Evolutionary conservation across 495 filamentous ascomycete species (phyloP), one percentile per base, ranked within the genome.

Genomic region (Hypoxylon crocopeplum): DNA sequence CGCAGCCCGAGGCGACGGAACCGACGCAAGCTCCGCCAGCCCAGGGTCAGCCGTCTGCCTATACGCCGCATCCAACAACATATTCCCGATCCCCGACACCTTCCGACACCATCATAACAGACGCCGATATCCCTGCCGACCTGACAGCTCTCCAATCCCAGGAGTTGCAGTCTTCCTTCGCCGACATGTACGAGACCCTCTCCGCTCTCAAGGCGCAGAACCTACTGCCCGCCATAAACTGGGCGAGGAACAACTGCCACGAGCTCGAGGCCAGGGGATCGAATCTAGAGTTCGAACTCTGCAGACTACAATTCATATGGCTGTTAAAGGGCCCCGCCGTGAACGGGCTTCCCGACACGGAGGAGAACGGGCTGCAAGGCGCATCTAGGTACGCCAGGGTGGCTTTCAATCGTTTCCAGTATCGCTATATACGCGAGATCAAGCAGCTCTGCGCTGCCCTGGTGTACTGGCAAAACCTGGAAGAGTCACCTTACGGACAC

Each of bases 201-300:
- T 81, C 87, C 48, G 79, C 92, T 27, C 74, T 99, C 38, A 87
- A 87, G 47, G 74, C 82, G 6, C 80, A 80, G 17, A 89, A 97
- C 60, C 82, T 98, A 2, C 62, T 77, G 0, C 91, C 91, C 0
- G 94, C 94, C 2, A 98, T 98, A 16, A 71, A 81, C 48, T 99
- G 94, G 94, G 88, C 95, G 0, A 76, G 87, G 12, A 70, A 79
- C 1, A 86, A 97, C 59, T 85, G 84, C 32, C 70, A 70, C 12
- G 77, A 84, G 17, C 78, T 99, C 19, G 92, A 96, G 61, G 80
- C 82, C 1, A 82, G 94, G 33, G 95, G 93, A 3, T 93, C 89
- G 60, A 96, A 95, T 59, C 83, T 99, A 2, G 93, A 97, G 68
- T 99, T 97, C 45, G 93, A 99, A 41, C 86, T 99, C 3, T 88